These are phyloP conservation scores for Podila epicladia DNA, from an alignment of 192 early-diverging fungal species.

Conservation along the genomic window DNA sequence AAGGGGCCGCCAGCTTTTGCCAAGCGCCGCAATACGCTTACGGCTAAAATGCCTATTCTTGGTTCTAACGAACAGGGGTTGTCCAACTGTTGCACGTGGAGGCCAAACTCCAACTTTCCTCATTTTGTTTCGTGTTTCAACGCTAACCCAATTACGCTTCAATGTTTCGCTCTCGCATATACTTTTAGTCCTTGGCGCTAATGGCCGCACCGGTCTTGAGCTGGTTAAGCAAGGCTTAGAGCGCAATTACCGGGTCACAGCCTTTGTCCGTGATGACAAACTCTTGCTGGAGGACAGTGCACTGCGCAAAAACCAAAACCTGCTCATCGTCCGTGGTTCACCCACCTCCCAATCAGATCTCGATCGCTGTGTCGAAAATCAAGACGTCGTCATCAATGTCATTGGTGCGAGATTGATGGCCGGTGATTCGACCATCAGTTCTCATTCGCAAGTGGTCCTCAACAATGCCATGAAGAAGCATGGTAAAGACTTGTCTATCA, in stretches of 20 bases:
- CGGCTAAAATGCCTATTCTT: too few species aligned
- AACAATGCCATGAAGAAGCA: slow-evolving; percentile 50
- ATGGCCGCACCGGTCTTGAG: slow-evolving; percentile 41
- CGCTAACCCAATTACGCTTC: not conserved
- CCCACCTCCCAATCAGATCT: slow-evolving; percentile 42
- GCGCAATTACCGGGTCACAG: slow-evolving; percentile 47
- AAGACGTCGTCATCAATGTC: slow-evolving; percentile 54
- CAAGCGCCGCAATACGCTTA: too few species aligned
- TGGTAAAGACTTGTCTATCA: slow-evolving; percentile 11
- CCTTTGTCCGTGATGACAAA: slow-evolving; percentile 46
- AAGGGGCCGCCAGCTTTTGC: too few species aligned
- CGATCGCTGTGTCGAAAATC: slow-evolving; percentile 49
- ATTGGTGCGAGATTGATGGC: slow-evolving; percentile 46
- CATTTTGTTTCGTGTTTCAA: slow-evolving; percentile 1
- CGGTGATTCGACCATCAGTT: slow-evolving; percentile 35
- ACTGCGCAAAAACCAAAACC: slow-evolving; percentile 49
- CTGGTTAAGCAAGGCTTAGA: slow-evolving; percentile 51
- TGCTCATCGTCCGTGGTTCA: slow-evolving; percentile 46
- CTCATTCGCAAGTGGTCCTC: slow-evolving; percentile 42
- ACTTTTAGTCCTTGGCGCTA: slow-evolving; percentile 47
- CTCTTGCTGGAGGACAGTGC: slow-evolving; percentile 23
- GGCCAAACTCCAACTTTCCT: not conserved
- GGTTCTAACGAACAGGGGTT: too few species aligned
- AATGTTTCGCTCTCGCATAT: not conserved
- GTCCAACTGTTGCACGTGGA: too few species aligned